Base-by-base conservation (phyloP, 2,329 filamentous ascomycete species). In the Aphanoascus verrucosus region DNA sequence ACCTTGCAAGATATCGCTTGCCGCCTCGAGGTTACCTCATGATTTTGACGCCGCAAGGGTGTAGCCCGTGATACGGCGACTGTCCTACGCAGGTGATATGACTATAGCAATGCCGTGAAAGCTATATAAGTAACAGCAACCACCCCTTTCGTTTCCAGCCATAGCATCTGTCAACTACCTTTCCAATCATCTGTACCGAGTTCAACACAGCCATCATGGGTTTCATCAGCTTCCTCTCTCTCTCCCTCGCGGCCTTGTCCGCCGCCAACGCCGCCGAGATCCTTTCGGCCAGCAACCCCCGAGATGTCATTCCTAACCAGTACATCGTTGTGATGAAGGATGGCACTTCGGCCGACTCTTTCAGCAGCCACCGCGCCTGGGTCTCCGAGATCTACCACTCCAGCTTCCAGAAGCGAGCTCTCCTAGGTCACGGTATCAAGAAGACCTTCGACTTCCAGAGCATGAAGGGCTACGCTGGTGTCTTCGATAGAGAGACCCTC, bases 241-340 rank as follows among this genome's bases (percentile, higher is more conserved):
- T 54, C 34, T 43, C 52, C 17, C 38, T 54, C 17, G 52, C 52
- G 23, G 52, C 46, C 49, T 1, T 19, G 12, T 34, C 43, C 19
- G 43, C 31, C 8, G 43, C 20, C 35, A 43, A 56, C 34, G 55
- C 47, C 49, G 55, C 47, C 12, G 23, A 31, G 9, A 48, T 56
- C 20, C 28, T 53, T 5, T 17, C 34, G 3, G 28, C 34, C 15
- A 32, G 34, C 19, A 19, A 43, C 15, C 44, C 43, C 28, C 28
- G 44, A 17, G 50, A 56, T 41, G 37, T 55, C 12, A 37, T 56
- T 32, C 52, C 47, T 19, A 46, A 50, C 34, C 34, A 49, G 9
- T 56, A 56, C 52, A 54, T 56, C 28, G 44, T 56, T 37, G 55
- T 56, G 11, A 54, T 56, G 55, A 56, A 56, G 42, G 42, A 56